Evolutionary conservation across 176 grass and related monocot species (phyloP).

Genomic region (Ananas comosus): DNA sequence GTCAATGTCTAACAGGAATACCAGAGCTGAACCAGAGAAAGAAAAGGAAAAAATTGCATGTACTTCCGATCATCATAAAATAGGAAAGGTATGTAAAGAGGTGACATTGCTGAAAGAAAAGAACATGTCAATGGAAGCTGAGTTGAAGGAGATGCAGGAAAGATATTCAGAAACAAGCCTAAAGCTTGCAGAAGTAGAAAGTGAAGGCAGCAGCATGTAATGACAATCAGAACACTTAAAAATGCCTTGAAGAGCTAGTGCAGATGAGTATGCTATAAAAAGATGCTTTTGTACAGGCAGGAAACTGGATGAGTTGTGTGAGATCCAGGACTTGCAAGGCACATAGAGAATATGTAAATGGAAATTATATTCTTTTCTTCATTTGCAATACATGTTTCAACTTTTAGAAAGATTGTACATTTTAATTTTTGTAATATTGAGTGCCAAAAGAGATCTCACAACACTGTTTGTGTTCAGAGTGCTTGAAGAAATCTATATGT

Average conservation of each 20-base stretch:
- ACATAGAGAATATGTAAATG: constrained; percentile 57
- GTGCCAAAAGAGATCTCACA: neutral
- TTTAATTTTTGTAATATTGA: neutral
- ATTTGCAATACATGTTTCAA: neutral
- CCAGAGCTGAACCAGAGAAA: constrained; percentile 4
- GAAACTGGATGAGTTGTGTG: constrained; percentile 46
- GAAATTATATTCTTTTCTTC: constrained; percentile 35
- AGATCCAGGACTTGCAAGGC: constrained; percentile 41
- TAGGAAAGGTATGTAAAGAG: constrained; percentile 28
- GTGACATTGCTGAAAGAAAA: constrained; percentile 48
- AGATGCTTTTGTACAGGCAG: constrained; percentile 67
- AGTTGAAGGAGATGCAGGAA: constrained; percentile 85
- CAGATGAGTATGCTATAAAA: constrained; percentile 25
- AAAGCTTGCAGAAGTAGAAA: constrained; percentile 90
- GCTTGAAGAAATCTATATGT: neutral
- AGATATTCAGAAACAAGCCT: constrained; percentile 88
- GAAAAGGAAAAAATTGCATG: neutral
- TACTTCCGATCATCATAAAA: constrained; percentile 3
- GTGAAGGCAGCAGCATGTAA: constrained; percentile 96
- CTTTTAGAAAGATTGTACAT: neutral
- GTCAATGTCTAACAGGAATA: constrained; percentile 22
- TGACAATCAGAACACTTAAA: constrained; percentile 84
- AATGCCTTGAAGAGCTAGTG: constrained; percentile 61
- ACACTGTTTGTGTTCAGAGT: neutral
- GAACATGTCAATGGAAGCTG: constrained; percentile 61